Conservation (phyloP, 495 filamentous ascomycete genomes). For the Daldinia decipiens region DNA sequence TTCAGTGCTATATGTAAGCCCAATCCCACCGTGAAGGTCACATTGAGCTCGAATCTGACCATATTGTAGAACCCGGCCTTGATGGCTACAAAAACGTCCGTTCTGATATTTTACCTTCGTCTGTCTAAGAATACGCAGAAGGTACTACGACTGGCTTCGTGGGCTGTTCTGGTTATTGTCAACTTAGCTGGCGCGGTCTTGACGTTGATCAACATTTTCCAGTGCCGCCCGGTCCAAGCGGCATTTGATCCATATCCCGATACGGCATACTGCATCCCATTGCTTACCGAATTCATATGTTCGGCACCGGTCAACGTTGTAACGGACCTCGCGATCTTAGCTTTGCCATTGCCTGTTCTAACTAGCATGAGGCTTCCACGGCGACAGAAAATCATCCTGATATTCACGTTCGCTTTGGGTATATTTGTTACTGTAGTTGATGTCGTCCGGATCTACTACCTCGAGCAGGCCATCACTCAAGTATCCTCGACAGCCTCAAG, state of each 20-base stretch:
- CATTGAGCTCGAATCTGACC: slow-evolving; percentile 35
- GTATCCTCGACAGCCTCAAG: slow-evolving; percentile 41
- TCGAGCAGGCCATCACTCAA: slow-evolving; percentile 73
- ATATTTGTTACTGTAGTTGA: slow-evolving; percentile 89
- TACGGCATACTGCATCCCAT: slow-evolving; percentile 70
- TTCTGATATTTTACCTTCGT: slow-evolving; percentile 86
- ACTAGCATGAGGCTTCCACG: slow-evolving; percentile 84
- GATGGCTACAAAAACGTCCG: slow-evolving; percentile 90
- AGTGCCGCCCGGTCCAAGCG: slow-evolving; percentile 79
- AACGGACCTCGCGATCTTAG: slow-evolving; percentile 83
- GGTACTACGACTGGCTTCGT: slow-evolving; percentile 74
- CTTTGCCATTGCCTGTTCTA: slow-evolving; percentile 87
- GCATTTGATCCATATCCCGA: slow-evolving; percentile 62
- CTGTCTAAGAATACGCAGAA: slow-evolving; percentile 76
- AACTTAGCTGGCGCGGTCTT: slow-evolving; percentile 80
- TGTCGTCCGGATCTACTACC: slow-evolving; percentile 87
- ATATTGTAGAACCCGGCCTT: slow-evolving; percentile 82
- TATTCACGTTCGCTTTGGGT: slow-evolving; percentile 83
- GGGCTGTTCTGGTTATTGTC: slow-evolving; percentile 75
- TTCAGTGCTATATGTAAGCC: slow-evolving; percentile 81
- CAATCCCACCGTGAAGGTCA: not conserved
- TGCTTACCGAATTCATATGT: slow-evolving; percentile 83
- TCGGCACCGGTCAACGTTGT: slow-evolving; percentile 85
- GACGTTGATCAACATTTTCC: slow-evolving; percentile 87
- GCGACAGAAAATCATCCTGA: slow-evolving; percentile 84